phyloP scores from a whole-genome alignment of 2,329 filamentous ascomycete genomes.

The Trichoderma lentiforme region DNA sequence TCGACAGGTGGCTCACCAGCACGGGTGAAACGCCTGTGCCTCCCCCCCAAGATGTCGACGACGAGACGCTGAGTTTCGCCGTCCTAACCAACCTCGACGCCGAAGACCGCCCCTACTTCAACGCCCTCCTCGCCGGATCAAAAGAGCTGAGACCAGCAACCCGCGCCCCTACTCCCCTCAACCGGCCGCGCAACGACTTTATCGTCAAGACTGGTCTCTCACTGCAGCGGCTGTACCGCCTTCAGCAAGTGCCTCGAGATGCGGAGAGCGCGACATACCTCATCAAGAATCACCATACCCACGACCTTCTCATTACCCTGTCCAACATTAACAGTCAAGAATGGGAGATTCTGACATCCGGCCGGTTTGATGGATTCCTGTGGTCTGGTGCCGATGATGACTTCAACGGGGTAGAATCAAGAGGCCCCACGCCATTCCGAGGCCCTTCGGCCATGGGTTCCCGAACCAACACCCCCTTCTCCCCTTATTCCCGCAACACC shows the following conservation, averaged over 20 bases:
- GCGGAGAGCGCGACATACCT: conserved; percentile 84
- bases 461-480: conserved; percentile 48
- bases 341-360: conserved; percentile 93
- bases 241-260: conserved; percentile 71
- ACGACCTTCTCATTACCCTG: conserved; percentile 82
- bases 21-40: conserved; percentile 71
- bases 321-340: conserved; percentile 87
- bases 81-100: conserved; percentile 82
- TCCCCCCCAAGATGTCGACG: conserved; percentile 84
- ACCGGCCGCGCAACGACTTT: conserved; percentile 66
- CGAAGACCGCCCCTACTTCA: conserved; percentile 76
- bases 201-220: conserved; percentile 72
- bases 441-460: conserved; percentile 42
- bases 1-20: conserved; percentile 83
- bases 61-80: conserved; percentile 89
- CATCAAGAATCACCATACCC: conserved; percentile 74
- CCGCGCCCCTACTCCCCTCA: conserved; percentile 66
- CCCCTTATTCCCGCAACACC: conserved; percentile 51
- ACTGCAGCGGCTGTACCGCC: conserved; percentile 79
- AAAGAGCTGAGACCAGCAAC: conserved; percentile 53
- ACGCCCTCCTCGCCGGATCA: conserved; percentile 67
- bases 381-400: conserved; percentile 83
- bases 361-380: conserved; percentile 91
- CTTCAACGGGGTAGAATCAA: conserved; percentile 45
- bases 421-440: conserved; percentile 53